Evolutionary conservation across 2,329 filamentous ascomycete genomes (phyloP).

Genomic region (Verticillium alfalfae): DNA sequence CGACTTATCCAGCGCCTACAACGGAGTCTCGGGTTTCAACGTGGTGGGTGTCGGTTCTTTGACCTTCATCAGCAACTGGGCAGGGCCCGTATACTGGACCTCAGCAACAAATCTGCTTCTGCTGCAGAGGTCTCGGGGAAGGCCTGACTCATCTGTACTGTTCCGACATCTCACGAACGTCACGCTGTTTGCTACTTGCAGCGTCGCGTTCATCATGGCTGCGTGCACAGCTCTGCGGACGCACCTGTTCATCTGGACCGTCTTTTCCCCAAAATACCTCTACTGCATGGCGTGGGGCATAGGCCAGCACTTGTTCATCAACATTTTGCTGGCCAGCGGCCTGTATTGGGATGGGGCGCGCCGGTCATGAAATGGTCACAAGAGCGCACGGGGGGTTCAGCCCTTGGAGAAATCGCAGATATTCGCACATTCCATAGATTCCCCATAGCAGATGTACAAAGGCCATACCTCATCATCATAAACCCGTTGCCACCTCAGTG

Average conservation of each 20-base stretch:
- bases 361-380: not conserved
- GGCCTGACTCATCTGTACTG: slow-evolving; percentile 18
- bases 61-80: slow-evolving; percentile 88
- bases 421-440: not conserved
- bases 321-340: slow-evolving; percentile 56
- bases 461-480: not conserved
- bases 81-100: slow-evolving; percentile 83
- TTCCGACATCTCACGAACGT: slow-evolving; percentile 53
- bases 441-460: not conserved
- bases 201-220: slow-evolving; percentile 72
- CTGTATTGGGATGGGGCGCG: slow-evolving; percentile 31
- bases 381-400: not conserved
- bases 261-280: slow-evolving; percentile 94
- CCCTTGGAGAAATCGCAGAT: not conserved
- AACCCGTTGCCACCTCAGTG: not conserved
- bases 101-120: slow-evolving; percentile 59
- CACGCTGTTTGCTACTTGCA: slow-evolving; percentile 65
- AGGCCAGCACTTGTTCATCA: slow-evolving; percentile 72
- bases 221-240: slow-evolving; percentile 79
- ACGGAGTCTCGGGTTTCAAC: slow-evolving; percentile 79
- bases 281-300: slow-evolving; percentile 87
- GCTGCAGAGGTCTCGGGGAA: slow-evolving; percentile 23
- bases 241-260: slow-evolving; percentile 97
- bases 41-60: slow-evolving; percentile 74
- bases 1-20: slow-evolving; percentile 91